Evolutionary conservation across 2,329 filamentous ascomycete species (phyloP), one percentile per base, ranked within the genome.

Genomic region (Penicillium sp.): DNA sequence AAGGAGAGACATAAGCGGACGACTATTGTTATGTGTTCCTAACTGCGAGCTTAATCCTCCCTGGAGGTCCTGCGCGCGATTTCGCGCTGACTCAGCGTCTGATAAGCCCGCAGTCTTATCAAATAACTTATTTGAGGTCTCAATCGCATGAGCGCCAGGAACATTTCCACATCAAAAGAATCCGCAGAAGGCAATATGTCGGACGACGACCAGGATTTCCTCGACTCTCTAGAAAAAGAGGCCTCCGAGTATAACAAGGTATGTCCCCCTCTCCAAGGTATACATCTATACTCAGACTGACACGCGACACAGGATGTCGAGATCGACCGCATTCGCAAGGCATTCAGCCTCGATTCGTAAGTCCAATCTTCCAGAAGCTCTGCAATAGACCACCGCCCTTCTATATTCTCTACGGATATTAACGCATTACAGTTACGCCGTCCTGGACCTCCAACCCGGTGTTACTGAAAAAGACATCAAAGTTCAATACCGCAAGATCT

Each of bases 391-490:
- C 2, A 11, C 11, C 2, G 5, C 5, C 38, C 4, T 6, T 21
- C 15, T 15, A 23, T 19, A 27, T 19, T 23, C 38, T 15, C 47
- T 10, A 36, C 49, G 25, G 31, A 57, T 16, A 43, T 50, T 60
- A 23, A 62, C 23, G 27, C 10, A 29, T 11, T 29, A 38, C 60
- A 90, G 87, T 66, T 99, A 99, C 75, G 91, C 93, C 50, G 91
- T 99, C 48, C 87, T 99, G 45, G 94, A 95, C 75, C 89, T 99
- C 45, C 92, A 96, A 74, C 94, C 94, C 4, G 94, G 94, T 71
- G 91, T 97, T 21, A 87, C 94, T 55, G 93, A 97, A 68, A 92
- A 91, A 58, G 94, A 97, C 78, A 97, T 99, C 81, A 97, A 97
- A 78, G 81, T 88, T 66, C 85, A 85, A 65, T 99, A 97, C 79